Evolutionary conservation across 352 stramenopile species (phyloP), one percentile per base, ranked within the genome.

Genomic region (Phytophthora agathidicida): DNA sequence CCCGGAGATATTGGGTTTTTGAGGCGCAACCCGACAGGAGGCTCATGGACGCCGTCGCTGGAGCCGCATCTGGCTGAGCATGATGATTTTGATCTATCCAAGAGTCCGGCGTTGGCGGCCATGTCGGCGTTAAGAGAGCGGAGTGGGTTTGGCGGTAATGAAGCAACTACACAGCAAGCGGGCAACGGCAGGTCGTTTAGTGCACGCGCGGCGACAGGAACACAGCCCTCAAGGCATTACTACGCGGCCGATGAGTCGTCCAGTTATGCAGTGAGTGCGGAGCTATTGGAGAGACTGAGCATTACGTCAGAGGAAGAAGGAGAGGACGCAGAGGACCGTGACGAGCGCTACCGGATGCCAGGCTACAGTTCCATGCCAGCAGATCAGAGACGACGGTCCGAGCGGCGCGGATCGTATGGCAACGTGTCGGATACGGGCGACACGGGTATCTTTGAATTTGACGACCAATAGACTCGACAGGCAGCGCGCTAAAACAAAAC

Each of bases 401-500:
- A 88, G 23, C 70, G 80, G 30, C 71, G 76, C 8, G 71, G 67
- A 6, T 91, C 81, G 23, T 88, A 80, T 47, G 61, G 71, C 28
- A 83, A 64, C 55, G 51, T 75, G 36, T 80, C 73, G 55, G 73
- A 80, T 63, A 50, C 46, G 5, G 65, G 68, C 28, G 80, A 91
- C 47, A 70, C 76, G 26, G 81, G 75, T 46, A 83, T 91, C 50
- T 91, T 91, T 69, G 67, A 88, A 73, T 89, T 91, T 64, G 81
- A 90, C 66, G 80, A 91, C 36, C 77, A 86, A 65, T 83, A 75
- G 69, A 72, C 47, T 65, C 38, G 56, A 46, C 65, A 66, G 47
- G n/a, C 22, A 68, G 28, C 60, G 58, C 43, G 52, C 60, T 65
- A 45, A 64, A 42, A n/a, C 51, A 45, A 39, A 14, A 60, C n/a